These are phyloP conservation scores for Kalmusia sp. DNA, from an alignment of 2,329 filamentous ascomycete genomes.

Conservation along the genomic window DNA sequence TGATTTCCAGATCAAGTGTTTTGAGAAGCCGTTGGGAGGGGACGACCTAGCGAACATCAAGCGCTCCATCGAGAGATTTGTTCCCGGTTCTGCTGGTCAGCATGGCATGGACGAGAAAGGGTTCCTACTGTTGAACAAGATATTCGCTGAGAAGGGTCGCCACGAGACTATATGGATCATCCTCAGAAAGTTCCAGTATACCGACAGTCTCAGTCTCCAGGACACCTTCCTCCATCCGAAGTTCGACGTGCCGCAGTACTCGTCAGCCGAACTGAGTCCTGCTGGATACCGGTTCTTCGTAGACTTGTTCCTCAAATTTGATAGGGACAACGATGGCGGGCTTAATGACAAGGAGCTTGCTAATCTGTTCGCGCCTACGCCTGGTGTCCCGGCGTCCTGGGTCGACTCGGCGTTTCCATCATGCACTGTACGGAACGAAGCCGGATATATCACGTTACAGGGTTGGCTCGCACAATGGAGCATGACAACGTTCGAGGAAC, in stretches of 20 bases:
- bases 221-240: slow-evolving; percentile 92
- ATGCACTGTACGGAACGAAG: slow-evolving; percentile 93
- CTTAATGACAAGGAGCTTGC: slow-evolving; percentile 85
- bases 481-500: slow-evolving; percentile 98
- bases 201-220: slow-evolving; percentile 89
- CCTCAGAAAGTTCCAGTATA: slow-evolving; percentile 92
- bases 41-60: slow-evolving; percentile 94
- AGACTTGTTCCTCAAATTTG: slow-evolving; percentile 91
- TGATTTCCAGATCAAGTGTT: slow-evolving; percentile 89
- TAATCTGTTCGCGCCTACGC: slow-evolving; percentile 90
- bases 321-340: slow-evolving; percentile 97
- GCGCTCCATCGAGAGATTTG: slow-evolving; percentile 75
- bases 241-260: slow-evolving; percentile 90
- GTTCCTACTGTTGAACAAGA: slow-evolving; percentile 90
- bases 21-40: slow-evolving; percentile 81
- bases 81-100: slow-evolving; percentile 65
- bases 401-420: slow-evolving; percentile 87
- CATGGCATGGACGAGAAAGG: slow-evolving; percentile 79
- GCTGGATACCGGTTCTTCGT: slow-evolving; percentile 97
- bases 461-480: slow-evolving; percentile 99
- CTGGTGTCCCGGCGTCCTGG: slow-evolving; percentile 87
- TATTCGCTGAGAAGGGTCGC: slow-evolving; percentile 95
- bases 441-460: slow-evolving; percentile 92
- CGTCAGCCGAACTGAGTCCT: slow-evolving; percentile 92
- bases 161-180: slow-evolving; percentile 99